Base-by-base conservation (phyloP, 2,329 filamentous ascomycete species). In the Fusarium torreyae region DNA sequence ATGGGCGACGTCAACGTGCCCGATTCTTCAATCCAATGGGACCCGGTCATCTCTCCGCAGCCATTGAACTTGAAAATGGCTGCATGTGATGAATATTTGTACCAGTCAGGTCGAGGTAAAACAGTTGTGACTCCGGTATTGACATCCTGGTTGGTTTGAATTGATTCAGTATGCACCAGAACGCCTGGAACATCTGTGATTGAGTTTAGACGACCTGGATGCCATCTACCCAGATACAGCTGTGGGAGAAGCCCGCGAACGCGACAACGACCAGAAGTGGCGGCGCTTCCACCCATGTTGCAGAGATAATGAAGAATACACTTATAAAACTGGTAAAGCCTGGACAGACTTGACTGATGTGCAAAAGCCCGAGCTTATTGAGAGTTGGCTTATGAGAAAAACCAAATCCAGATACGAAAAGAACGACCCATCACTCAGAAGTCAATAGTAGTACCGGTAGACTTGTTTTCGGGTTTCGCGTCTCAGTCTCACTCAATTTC, bases 61-160 rank as follows among this genome's bases (percentile, higher is more conserved):
- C 89, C 88, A 69, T 91, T 91, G 80, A 91, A 89, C 63, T 84
- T 83, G 77, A 89, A 90, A 48, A 86, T 72, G n/a, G 82, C 82
- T 5, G 84, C 81, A 46, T 85, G 83, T 55, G 81, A 83, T 40
- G 82, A 82, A 11, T 81, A 78, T 44, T 79, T 63, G 71, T 80
- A 79, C 83, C 84, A 86, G 46, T 82, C 75, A 6, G 69, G 44
- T 13, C 83, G 81, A 1, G 84, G 83, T 1, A 86, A 72, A 54
- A 87, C 84, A 38, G 81, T 80, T 2, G 85, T 87, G 13, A 86
- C 79, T 49, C 85, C 85, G 0, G 84, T 86, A 68, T 86, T 85
- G 63, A 85, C 78, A 26, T 76, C 69, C 7, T 73, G 72, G 39
- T 80, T 73, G 22, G 74, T 65, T 31, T 78, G 77, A 39, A 86